phyloP scores from a whole-genome alignment of 2,329 filamentous ascomycete genomes.

The Emydomyces testavorans region DNA sequence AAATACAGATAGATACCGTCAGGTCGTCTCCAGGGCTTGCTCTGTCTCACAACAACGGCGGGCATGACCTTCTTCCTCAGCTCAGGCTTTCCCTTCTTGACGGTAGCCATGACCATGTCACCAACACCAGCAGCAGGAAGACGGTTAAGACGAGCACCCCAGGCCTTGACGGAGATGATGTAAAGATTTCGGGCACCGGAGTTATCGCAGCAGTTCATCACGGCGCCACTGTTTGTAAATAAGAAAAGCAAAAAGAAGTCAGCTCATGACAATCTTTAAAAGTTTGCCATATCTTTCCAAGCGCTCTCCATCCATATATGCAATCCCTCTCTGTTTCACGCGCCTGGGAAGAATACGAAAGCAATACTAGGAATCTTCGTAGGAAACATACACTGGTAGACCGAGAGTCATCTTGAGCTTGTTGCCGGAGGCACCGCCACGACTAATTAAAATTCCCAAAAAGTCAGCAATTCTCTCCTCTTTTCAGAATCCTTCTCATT shows the following conservation, averaged over 20 bases:
- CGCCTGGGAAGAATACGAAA: neutral
- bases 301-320: neutral
- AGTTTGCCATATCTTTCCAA: neutral
- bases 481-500: neutral
- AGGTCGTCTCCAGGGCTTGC: conserved; percentile 97
- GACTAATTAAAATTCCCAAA: conserved; percentile 32
- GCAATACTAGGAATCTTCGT: conserved; percentile 1
- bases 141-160: conserved; percentile 93
- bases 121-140: conserved; percentile 94
- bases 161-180: conserved; percentile 99
- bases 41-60: conserved; percentile 95
- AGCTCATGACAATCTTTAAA: neutral
- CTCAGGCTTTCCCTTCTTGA: conserved; percentile 99
- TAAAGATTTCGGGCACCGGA: conserved; percentile 96
- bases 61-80: conserved; percentile 99
- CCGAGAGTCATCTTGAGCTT: conserved; percentile 99
- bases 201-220: conserved; percentile 99
- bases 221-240: conserved; percentile 61
- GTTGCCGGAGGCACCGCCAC: conserved; percentile 91
- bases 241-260: neutral
- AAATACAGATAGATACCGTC: conserved; percentile 99
- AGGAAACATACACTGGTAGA: conserved; percentile 87
- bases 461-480: conserved; percentile 6
- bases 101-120: conserved; percentile 99
- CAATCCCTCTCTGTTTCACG: neutral